Evolutionary conservation across 768 basidiomycete genomes (phyloP).

Genomic region (Trametes cubensis): DNA sequence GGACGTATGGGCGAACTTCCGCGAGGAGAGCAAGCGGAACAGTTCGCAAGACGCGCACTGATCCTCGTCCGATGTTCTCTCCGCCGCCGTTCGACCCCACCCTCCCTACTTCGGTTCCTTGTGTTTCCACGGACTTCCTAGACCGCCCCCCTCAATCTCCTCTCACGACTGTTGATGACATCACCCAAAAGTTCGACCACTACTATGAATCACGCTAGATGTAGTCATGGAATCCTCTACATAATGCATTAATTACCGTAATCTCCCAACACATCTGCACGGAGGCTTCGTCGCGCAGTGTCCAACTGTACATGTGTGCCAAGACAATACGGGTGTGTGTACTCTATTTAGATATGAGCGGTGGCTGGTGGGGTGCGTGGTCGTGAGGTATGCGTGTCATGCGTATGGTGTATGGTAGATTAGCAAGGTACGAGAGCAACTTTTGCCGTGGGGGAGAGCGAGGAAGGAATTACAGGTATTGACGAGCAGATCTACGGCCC

Average conservation of each 20-base stretch:
- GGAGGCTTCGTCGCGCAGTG: constrained; percentile 1
- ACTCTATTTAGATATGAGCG: constrained; percentile 19
- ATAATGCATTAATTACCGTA: constrained; percentile 25
- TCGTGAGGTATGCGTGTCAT: constrained; percentile 4
- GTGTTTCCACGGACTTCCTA: not conserved
- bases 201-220: constrained; percentile 3
- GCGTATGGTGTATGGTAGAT: constrained; percentile 1
- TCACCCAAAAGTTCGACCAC: constrained; percentile 6
- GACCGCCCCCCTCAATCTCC: not conserved
- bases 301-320: constrained; percentile 7
- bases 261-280: not conserved
- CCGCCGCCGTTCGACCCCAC: not conserved
- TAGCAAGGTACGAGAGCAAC: constrained; percentile 9
- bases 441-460: constrained; percentile 14
- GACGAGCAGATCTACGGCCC: constrained; percentile 53
- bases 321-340: constrained; percentile 7
- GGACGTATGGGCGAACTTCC: constrained; percentile 60
- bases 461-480: constrained; percentile 43
- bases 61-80: not conserved
- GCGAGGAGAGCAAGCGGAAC: constrained; percentile 24
- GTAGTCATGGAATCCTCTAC: constrained; percentile 12
- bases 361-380: constrained; percentile 12
- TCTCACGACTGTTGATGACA: not conserved
- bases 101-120: not conserved
- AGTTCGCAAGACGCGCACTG: constrained; percentile 17